Evolutionary conservation across 306 rosid genomes (phyloP).

Genomic region (Cyamopsis tetragonoloba): DNA sequence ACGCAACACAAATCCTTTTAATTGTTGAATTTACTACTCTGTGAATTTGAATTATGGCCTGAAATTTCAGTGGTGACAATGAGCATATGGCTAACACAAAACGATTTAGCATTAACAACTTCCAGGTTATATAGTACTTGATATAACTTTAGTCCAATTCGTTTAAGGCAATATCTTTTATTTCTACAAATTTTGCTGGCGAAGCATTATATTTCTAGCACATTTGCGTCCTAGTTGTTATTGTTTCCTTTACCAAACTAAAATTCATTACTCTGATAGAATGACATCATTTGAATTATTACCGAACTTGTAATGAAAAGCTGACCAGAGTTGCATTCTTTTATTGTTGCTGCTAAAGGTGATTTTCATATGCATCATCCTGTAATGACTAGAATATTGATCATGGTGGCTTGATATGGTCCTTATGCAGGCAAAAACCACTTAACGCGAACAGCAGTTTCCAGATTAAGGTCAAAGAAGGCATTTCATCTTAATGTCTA

Average conservation of each 20-base stretch:
- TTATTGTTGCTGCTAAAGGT: not conserved
- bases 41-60: not conserved
- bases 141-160: not conserved
- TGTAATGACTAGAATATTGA: slow-evolving; percentile 14
- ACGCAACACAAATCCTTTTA: not conserved
- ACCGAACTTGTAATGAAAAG: not conserved
- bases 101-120: not conserved
- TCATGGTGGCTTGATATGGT: slow-evolving; percentile 4
- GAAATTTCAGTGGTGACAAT: not conserved
- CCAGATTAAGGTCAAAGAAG: slow-evolving; percentile 39
- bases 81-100: not conserved
- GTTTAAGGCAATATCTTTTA: not conserved
- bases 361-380: slow-evolving; percentile 14
- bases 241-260: slow-evolving; percentile 2
- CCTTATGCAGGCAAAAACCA: slow-evolving; percentile 57
- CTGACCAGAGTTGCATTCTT: not conserved
- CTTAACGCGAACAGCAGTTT: slow-evolving; percentile 42
- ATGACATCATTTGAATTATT: slow-evolving; percentile 2
- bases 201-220: not conserved
- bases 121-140: not conserved
- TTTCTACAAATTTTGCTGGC: not conserved
- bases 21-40: not conserved
- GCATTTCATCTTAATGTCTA: slow-evolving; percentile 36
- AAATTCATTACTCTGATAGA: not conserved
- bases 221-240: not conserved